phyloP scores from a whole-genome alignment of 1,139 yeast species.

The Kurtzmaniella natalensis region DNA sequence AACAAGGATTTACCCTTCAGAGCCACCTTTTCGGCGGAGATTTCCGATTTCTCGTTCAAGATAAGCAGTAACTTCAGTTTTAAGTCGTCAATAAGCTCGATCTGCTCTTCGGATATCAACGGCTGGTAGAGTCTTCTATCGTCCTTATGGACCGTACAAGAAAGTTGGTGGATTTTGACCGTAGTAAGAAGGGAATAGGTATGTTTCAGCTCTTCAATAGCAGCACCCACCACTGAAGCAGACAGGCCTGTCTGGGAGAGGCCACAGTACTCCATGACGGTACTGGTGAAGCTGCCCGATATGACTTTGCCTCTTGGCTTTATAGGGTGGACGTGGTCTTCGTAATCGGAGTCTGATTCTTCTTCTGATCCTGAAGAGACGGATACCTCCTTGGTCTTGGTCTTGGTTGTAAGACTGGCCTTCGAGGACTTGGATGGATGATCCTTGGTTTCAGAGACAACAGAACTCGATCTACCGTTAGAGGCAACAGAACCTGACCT shows the following conservation, averaged over 20 bases:
- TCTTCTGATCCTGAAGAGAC: no score
- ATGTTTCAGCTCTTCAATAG: conserved; percentile 31
- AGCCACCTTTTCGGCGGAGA: conserved; percentile 14
- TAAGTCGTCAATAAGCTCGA: conserved; percentile 46
- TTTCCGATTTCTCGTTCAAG: conserved; percentile 15
- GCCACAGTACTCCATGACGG: conserved; percentile 36
- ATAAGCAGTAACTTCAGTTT: conserved; percentile 36
- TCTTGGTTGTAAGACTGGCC: no score
- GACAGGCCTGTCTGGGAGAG: conserved; percentile 12
- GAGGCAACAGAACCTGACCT: background rate
- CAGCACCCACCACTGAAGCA: conserved; percentile 18
- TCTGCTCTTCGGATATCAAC: conserved; percentile 55
- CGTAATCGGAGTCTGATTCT: conserved; percentile 12
- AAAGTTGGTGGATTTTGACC: conserved; percentile 22
- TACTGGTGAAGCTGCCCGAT: conserved; percentile 19
- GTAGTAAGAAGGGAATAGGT: conserved; percentile 29
- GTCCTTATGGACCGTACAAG: conserved; percentile 16
- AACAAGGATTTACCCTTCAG: conserved; percentile 23
- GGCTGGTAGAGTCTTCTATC: conserved; percentile 29
- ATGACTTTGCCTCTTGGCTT: conserved; percentile 17
- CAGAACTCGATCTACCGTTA: no score
- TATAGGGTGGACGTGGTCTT: conserved; percentile 24
- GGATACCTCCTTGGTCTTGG: no score
- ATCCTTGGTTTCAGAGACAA: no score
- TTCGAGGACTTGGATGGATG: no score